phyloP scores from a whole-genome alignment of 2,329 filamentous ascomycete genomes.

The Neofusicoccum kwambonambiense region DNA sequence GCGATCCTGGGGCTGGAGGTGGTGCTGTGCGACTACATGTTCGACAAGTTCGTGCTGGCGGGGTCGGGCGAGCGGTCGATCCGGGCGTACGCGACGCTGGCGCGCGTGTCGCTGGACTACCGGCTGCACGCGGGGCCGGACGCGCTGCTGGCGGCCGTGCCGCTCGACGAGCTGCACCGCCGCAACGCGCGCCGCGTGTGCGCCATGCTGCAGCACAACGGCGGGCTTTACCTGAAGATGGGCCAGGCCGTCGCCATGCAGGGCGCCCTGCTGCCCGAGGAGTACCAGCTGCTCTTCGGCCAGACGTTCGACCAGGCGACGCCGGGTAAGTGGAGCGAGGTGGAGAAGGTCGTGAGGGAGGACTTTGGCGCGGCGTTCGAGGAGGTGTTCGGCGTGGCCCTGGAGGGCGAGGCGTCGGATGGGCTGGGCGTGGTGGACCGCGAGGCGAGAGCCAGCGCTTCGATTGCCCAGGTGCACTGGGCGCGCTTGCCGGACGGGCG shows the following conservation, averaged over 20 bases:
- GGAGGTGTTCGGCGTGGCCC: slow-evolving; percentile 90
- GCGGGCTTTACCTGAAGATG: slow-evolving; percentile 94
- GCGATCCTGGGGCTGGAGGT: not conserved
- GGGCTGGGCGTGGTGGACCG: slow-evolving; percentile 62
- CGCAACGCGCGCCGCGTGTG: slow-evolving; percentile 83
- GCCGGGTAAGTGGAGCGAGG: slow-evolving; percentile 83
- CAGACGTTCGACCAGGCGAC: slow-evolving; percentile 98
- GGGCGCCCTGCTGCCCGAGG: slow-evolving; percentile 85
- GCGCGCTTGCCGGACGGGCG: slow-evolving; percentile 79
- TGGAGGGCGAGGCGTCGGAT: slow-evolving; percentile 62
- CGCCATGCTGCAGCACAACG: slow-evolving; percentile 78
- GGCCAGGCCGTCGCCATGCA: slow-evolving; percentile 99
- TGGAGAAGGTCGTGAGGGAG: slow-evolving; percentile 79
- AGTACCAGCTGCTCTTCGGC: slow-evolving; percentile 94
- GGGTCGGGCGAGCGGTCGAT: slow-evolving; percentile 67
- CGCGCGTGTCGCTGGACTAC: slow-evolving; percentile 85
- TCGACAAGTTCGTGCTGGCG: not conserved
- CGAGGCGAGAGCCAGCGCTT: slow-evolving; percentile 76
- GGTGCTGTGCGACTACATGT: not conserved
- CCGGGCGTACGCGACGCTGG: slow-evolving; percentile 76
- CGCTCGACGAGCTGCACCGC: slow-evolving; percentile 57
- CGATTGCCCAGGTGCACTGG: slow-evolving; percentile 97
- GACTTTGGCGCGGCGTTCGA: slow-evolving; percentile 86
- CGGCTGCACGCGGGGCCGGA: slow-evolving; percentile 72
- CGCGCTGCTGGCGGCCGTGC: slow-evolving; percentile 64